Evolutionary conservation across 495 filamentous ascomycete species (phyloP), one percentile per base, ranked within the genome.

Genomic region (Annulohypoxylon moriforme): DNA sequence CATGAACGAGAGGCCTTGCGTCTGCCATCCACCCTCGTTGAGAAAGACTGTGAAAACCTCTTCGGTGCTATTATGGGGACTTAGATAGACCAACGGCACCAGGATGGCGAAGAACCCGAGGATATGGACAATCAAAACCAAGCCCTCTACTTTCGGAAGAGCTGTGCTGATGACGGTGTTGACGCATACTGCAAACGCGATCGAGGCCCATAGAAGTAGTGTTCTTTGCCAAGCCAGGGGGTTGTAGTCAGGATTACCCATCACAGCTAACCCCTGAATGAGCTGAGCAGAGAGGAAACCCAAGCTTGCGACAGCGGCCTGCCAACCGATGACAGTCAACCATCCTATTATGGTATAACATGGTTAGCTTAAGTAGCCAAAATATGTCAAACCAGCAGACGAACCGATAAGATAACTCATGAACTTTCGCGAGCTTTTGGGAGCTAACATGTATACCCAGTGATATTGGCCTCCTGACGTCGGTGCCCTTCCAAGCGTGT

Each of bases 391-490:
- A 42, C 3, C 2, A 42, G 52, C 3, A 44, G 22, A 68, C 59
- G 10, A 58, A 69, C 70, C 87, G 50, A 86, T 86, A 34, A 89
- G 81, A 72, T 89, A 90, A 69, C 87, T 89, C 9, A 89, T 76
- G 42, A 87, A 87, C 59, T 86, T 88, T 62, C 87, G 87, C 40
- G 74, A 83, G n/a, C 74, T 79, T 4, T 69, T 75, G 16, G 88
- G 87, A 10, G 87, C 84, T 67, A 89, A 85, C 64, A 89, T 87
- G 4, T 83, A 88, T 6, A 89, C 85, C 88, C 87, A 90, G 60
- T 80, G 77, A 25, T 80, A 80, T 13, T 80, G 78, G 0, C 77
- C 78, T n/a, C 77, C 75, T 4, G 74, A 71, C 8, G 77, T 80
- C 20, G 78, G 78, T 0, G 78, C 77, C 64, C 69, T 72, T 10